Evolutionary conservation across 257 asterid genomes (phyloP), one percentile per base, ranked within the genome.

Genomic region (Plectranthus barbatus): DNA sequence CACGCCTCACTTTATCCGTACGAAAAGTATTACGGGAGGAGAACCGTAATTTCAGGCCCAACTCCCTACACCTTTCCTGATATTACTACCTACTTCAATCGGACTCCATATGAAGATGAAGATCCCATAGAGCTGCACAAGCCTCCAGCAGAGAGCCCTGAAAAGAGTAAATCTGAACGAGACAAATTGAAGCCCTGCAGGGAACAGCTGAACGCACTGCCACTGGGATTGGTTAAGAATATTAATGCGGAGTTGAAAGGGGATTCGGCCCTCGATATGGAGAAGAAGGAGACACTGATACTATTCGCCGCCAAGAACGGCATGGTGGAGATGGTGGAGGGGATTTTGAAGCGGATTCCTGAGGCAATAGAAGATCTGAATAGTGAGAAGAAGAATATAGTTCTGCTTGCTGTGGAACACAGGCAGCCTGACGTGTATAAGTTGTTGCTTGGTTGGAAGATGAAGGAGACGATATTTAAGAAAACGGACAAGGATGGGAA

Each of bases 291-390:
- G 37, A 67, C 81, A 7, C 49, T 72, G 1, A 51, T 76, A 12
- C 73, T 72, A 3, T 29, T 64, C 3, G 81, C 78, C 1, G 81
- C 81, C 1, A 72, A 68, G 75, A 62, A 41, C 13, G 81, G 81
- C 0, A 29, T 72, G 53, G 23, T 5, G 15, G 81, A 76, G 45
- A 63, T 76, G 48, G 81, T 76, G 70, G 37, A 15, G 14, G 48
- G 21, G 18, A 58, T 72, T 9, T 33, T 76, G 12, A 26, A 51
- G 0, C 14, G 5, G 11, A 56, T 62, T 17, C 72, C 77, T 7
- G 52, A 67, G 69, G 78, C 81, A 29, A 76, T 76, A 0, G 51
- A 72, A 5, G 81, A 76, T 15, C 51, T 26, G 36, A 64, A 76
- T 56, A 29, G 0, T 1, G 63, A 68, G 4, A 58, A 29, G 67